Conservation (phyloP, 805 yeast genomes). For the Zygosaccharomyces bailii region DNA sequence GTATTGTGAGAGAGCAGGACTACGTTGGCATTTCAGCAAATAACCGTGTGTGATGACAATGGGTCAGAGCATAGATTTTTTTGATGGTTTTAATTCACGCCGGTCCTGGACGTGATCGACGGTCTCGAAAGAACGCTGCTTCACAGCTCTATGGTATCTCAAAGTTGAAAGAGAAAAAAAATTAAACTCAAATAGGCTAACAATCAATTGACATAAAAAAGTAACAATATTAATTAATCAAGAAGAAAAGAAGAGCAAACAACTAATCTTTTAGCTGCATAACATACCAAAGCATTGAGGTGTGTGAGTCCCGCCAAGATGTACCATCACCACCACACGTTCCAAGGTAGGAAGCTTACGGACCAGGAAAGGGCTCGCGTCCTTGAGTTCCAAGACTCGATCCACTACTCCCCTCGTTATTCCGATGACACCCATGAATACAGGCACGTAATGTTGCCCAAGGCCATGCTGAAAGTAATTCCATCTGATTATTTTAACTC, state of each 20-base stretch:
- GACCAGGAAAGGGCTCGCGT: constrained; percentile 83
- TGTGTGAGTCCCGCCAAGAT: constrained; percentile 13
- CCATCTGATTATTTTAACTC: constrained; percentile 92
- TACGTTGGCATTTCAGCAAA: neutral
- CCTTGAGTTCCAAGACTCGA: constrained; percentile 86
- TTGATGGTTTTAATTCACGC: neutral
- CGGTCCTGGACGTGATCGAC: neutral
- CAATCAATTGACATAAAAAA: neutral
- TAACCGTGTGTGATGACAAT: neutral
- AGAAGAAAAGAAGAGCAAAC: neutral
- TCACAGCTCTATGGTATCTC: neutral
- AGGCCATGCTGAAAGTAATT: constrained; percentile 88
- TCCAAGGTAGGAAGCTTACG: constrained; percentile 61
- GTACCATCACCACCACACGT: constrained; percentile 35
- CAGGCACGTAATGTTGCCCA: constrained; percentile 95
- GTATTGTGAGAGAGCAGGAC: no score
- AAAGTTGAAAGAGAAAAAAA: neutral
- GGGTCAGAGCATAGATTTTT: neutral
- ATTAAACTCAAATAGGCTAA: neutral
- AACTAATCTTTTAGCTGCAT: neutral
- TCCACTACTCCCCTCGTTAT: constrained; percentile 89
- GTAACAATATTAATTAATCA: neutral
- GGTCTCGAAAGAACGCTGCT: neutral
- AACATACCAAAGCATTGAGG: neutral
- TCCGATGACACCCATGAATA: constrained; percentile 90